Percentiles rank a stretch among this genome's conserved stretches.
Conservation (phyloP, 164 flowering plant genomes). For the Magnolia sinica region DNA sequence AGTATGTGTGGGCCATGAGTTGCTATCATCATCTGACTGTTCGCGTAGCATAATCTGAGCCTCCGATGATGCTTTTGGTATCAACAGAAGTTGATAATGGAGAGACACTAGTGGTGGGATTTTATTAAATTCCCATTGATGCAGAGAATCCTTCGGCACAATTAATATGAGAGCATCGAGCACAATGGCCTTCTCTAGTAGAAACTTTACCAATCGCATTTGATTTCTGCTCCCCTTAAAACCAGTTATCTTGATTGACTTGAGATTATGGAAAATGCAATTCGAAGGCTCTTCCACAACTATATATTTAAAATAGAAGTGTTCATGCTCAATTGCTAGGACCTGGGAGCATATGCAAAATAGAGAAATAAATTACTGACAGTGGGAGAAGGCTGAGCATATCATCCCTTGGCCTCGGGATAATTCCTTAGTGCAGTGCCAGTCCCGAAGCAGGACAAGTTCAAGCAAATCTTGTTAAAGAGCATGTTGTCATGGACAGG, state of each 20-base stretch:
- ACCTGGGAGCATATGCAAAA: too few relatives aligned
- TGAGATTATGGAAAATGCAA: constrained; percentile 3
- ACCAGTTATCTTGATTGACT: constrained; percentile 8
- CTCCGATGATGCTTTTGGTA: constrained; percentile 9
- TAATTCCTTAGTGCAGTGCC: too few relatives aligned
- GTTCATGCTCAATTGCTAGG: rapidly evolving
- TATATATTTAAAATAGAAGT: too few relatives aligned
- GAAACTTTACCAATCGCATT: constrained; percentile 9
- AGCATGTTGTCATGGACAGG: too few relatives aligned
- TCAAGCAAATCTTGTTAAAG: too few relatives aligned
- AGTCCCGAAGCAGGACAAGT: too few relatives aligned
- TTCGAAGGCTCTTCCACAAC: background rate
- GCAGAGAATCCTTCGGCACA: background rate
- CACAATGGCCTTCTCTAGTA: constrained; percentile 1
- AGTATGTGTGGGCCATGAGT: constrained; percentile 4
- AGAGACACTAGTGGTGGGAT: background rate
- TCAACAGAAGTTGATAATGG: background rate
- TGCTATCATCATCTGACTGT: background rate
- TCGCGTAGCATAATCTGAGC: constrained; percentile 8
- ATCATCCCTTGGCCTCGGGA: too few relatives aligned
- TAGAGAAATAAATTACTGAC: too few relatives aligned
- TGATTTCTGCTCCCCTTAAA: constrained; percentile 3
- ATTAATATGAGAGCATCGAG: constrained; percentile 7
- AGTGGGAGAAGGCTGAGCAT: too few relatives aligned
- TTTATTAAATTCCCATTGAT: background rate